Evolutionary conservation across 768 basidiomycete species (phyloP).

Genomic region (Mycena epipterygia): DNA sequence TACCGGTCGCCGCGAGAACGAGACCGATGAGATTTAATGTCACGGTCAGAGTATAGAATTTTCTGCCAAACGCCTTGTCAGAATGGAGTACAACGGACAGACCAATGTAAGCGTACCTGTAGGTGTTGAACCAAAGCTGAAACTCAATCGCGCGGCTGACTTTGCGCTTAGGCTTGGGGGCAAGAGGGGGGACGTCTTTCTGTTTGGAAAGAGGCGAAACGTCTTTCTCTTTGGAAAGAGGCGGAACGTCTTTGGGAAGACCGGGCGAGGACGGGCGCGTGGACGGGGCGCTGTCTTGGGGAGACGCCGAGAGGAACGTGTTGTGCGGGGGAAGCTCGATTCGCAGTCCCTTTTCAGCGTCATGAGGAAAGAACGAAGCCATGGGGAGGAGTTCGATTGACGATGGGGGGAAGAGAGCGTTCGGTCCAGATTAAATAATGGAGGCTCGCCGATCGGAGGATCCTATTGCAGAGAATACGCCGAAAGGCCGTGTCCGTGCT

Average conservation of each 20-base stretch:
- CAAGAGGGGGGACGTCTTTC: slow-evolving; percentile 19
- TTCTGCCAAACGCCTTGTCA: slow-evolving; percentile 55
- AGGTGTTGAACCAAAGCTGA: slow-evolving; percentile 85
- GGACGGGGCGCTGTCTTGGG: not conserved
- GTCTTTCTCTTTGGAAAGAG: slow-evolving; percentile 1
- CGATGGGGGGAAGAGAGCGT: not conserved
- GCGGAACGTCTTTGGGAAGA: no score
- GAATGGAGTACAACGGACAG: not conserved
- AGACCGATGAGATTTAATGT: slow-evolving; percentile 72
- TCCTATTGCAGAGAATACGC: slow-evolving; percentile 55
- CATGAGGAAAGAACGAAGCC: slow-evolving; percentile 18
- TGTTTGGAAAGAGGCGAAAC: slow-evolving; percentile 1
- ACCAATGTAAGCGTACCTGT: slow-evolving; percentile 62
- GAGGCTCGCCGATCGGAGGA: slow-evolving; percentile 35
- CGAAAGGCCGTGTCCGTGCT: no score
- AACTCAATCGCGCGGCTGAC: slow-evolving; percentile 69
- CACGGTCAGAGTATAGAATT: slow-evolving; percentile 78
- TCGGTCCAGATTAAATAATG: slow-evolving; percentile 26
- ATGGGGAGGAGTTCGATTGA: not conserved
- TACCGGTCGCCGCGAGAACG: slow-evolving; percentile 69
- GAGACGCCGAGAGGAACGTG: slow-evolving; percentile 8
- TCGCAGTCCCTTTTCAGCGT: slow-evolving; percentile 26
- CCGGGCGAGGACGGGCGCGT: no score
- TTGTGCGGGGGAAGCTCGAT: not conserved
- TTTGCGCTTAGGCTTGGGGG: slow-evolving; percentile 52